Evolutionary conservation across 2,329 filamentous ascomycete species (phyloP).

Genomic region (Cercospora zeina): DNA sequence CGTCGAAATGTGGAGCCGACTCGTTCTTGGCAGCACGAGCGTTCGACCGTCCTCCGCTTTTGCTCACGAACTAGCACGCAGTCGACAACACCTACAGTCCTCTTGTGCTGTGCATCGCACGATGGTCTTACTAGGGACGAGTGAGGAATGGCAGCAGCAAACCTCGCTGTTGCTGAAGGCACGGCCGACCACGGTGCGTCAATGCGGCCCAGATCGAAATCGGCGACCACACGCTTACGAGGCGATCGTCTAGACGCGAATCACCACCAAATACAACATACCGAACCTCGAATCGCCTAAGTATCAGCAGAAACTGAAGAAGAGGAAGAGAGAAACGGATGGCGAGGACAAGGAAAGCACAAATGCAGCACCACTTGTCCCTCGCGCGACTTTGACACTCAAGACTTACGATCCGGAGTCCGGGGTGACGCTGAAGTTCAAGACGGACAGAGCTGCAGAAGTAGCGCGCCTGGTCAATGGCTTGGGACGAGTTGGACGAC

Average conservation of each 20-base stretch:
- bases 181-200: slow-evolving; percentile 74
- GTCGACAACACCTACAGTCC: background rate
- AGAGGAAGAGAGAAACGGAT: slow-evolving; percentile 32
- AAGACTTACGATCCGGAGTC: slow-evolving; percentile 86
- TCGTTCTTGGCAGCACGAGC: background rate
- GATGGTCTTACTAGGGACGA: slow-evolving; percentile 80
- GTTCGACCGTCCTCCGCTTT: background rate
- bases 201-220: slow-evolving; percentile 17
- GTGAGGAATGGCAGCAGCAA: slow-evolving; percentile 88
- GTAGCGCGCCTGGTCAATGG: slow-evolving; percentile 78
- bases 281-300: slow-evolving; percentile 38
- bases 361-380: slow-evolving; percentile 47
- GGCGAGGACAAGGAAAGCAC: slow-evolving; percentile 28
- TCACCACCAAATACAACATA: slow-evolving; percentile 90
- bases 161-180: slow-evolving; percentile 83
- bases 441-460: slow-evolving; percentile 86
- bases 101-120: slow-evolving; percentile 8
- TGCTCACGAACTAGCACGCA: background rate
- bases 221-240: slow-evolving; percentile 12
- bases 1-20: slow-evolving; percentile 10
- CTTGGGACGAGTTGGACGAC: slow-evolving; percentile 71
- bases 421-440: slow-evolving; percentile 85
- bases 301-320: slow-evolving; percentile 36
- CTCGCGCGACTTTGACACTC: slow-evolving; percentile 71
- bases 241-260: slow-evolving; percentile 64